These are phyloP conservation scores for Fusarium pseudoanthophilum DNA, from an alignment of 2,329 filamentous ascomycete species.

Conservation along the genomic window DNA sequence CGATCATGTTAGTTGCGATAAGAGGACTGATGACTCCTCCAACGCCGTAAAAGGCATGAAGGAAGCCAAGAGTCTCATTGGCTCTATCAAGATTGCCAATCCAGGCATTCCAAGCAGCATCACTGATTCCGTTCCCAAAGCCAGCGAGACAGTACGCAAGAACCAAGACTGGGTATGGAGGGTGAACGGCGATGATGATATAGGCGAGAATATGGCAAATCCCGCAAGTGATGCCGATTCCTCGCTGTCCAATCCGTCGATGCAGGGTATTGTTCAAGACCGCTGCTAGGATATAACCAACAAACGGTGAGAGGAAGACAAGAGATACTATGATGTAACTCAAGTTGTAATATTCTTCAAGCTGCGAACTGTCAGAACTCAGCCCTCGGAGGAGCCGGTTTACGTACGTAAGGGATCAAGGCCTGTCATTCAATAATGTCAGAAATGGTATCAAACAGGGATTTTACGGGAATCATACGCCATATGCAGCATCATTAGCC, in stretches of 20 bases:
- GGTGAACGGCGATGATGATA: conserved; percentile 70
- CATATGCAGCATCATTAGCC: conserved; percentile 68
- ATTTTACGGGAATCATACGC: conserved; percentile 53
- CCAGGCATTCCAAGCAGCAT: conserved; percentile 66
- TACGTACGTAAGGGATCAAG: conserved; percentile 58
- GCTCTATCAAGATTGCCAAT: conserved; percentile 74
- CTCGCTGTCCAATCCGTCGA: conserved; percentile 50
- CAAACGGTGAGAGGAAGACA: conserved; percentile 72
- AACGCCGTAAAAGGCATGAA: conserved; percentile 75
- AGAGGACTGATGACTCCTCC: conserved; percentile 77
- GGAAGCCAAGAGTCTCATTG: conserved; percentile 75
- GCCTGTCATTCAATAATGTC: conserved; percentile 50
- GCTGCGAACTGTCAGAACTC: conserved; percentile 13
- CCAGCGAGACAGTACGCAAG: conserved; percentile 74
- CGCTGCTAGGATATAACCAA: conserved; percentile 71
- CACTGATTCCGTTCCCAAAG: conserved; percentile 75
- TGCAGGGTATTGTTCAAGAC: conserved; percentile 66
- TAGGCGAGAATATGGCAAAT: conserved; percentile 72
- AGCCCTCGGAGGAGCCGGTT: background rate
- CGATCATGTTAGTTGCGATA: conserved; percentile 76
- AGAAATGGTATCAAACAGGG: background rate
- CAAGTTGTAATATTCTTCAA: conserved; percentile 65
- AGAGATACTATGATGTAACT: conserved; percentile 71
- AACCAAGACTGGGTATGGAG: conserved; percentile 74
- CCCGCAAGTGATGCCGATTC: conserved; percentile 71